phyloP scores from a whole-genome alignment of 73 alveolate genomes.

The Tetrahymena borealis region DNA sequence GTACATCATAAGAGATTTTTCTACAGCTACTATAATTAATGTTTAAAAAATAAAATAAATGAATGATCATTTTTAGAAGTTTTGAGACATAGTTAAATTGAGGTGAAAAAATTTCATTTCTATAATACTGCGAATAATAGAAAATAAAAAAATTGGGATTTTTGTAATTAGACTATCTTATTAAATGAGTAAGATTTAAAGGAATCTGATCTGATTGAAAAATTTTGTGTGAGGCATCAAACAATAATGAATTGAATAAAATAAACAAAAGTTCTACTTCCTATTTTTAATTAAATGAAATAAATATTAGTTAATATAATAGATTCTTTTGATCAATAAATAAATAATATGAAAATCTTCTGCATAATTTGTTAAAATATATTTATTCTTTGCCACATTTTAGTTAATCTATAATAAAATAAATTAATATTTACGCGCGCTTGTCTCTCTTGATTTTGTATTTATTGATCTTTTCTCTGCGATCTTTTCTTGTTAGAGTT shows the following conservation, averaged over 20 bases:
- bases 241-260: not conserved
- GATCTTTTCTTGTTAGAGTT: not conserved
- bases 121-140: too few species aligned
- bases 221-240: not conserved
- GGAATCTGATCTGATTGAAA: not conserved
- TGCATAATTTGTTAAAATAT: not conserved
- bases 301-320: too few species aligned
- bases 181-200: too few species aligned
- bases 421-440: not conserved
- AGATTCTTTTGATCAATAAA: too few species aligned
- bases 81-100: too few species aligned
- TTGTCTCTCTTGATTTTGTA: not conserved
- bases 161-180: too few species aligned
- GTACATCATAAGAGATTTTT: constrained; percentile 28
- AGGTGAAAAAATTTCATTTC: too few species aligned
- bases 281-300: not conserved
- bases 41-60: not conserved
- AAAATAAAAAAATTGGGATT: too few species aligned
- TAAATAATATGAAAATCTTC: not conserved
- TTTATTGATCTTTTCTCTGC: not conserved
- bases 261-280: not conserved
- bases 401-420: not conserved
- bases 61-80: not conserved
- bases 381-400: not conserved
- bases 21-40: not conserved